A percentile compares a stretch with the other conserved stretches of the same genome.
Evolutionary conservation across 805 yeast species (phyloP).

Genomic region (Priceomyces castillae): DNA sequence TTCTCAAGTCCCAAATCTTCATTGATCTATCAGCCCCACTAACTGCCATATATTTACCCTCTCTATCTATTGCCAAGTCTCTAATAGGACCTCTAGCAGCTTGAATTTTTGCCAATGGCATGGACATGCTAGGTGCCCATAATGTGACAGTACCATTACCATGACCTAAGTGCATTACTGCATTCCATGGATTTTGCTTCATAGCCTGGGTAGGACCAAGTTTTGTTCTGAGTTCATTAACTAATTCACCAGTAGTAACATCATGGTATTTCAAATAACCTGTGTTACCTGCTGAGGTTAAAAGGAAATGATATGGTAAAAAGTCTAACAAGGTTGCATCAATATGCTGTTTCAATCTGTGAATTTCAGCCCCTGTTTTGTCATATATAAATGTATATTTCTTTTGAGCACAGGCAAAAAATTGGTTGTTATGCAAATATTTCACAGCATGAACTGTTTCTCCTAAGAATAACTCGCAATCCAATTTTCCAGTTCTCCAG

Average conservation of each 20-base stretch:
- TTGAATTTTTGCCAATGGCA: conserved; percentile 80
- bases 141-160: conserved; percentile 87
- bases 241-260: conserved; percentile 86
- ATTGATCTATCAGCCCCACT: conserved; percentile 82
- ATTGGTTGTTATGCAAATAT: conserved; percentile 88
- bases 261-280: conserved; percentile 92
- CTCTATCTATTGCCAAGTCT: conserved; percentile 81
- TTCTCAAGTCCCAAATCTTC: conserved; percentile 93
- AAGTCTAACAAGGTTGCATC: conserved; percentile 83
- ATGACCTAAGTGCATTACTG: conserved; percentile 91
- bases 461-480: conserved; percentile 77
- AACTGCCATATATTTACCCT: conserved; percentile 91
- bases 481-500: conserved; percentile 84
- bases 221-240: conserved; percentile 80
- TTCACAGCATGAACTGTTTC: conserved; percentile 92
- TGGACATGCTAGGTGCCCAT: conserved; percentile 89
- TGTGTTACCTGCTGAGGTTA: conserved; percentile 85
- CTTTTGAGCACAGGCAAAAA: conserved; percentile 95
- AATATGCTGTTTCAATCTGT: conserved; percentile 84
- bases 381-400: conserved; percentile 92
- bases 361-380: conserved; percentile 86
- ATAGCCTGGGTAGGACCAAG: conserved; percentile 86
- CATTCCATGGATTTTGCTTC: conserved; percentile 94
- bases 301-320: conserved; percentile 86
- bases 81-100: conserved; percentile 85